Evolutionary conservation across 768 basidiomycete species (phyloP).

Genomic region (Lactarius hatsudake): DNA sequence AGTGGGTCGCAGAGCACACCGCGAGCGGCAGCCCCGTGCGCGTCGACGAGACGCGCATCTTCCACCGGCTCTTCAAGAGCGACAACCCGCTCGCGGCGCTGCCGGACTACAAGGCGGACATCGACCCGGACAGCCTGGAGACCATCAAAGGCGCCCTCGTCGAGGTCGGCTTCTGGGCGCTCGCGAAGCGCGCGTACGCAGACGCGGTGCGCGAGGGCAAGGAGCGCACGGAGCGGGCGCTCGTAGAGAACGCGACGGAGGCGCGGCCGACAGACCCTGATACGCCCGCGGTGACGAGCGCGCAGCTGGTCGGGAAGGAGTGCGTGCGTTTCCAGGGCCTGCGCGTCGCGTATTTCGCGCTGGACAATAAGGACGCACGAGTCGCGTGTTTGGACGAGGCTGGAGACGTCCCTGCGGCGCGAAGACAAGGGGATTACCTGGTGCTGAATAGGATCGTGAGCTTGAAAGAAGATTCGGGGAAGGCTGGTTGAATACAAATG

Average conservation of each 20-base stretch:
- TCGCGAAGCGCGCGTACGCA: constrained; percentile 64
- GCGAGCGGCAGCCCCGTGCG: constrained; percentile 76
- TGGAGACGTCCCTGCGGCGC: constrained; percentile 40
- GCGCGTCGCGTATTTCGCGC: constrained; percentile 90
- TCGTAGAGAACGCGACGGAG: constrained; percentile 42
- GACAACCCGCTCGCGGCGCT: constrained; percentile 72
- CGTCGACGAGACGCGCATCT: constrained; percentile 88
- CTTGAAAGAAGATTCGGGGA: constrained; percentile 92
- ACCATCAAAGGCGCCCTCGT: constrained; percentile 77
- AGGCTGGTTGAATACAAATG: constrained; percentile 44
- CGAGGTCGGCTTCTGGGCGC: constrained; percentile 84
- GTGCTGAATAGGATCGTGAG: constrained; percentile 91
- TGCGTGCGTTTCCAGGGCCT: constrained; percentile 96
- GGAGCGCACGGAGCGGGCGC: constrained; percentile 58
- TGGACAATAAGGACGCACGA: constrained; percentile 77
- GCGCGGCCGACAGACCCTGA: constrained; percentile 41
- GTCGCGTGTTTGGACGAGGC: constrained; percentile 61
- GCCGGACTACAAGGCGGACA: constrained; percentile 78
- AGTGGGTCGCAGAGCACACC: constrained; percentile 91
- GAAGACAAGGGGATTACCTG: constrained; percentile 70
- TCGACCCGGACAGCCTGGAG: constrained; percentile 80
- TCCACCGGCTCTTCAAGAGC: constrained; percentile 91
- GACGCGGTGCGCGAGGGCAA: constrained; percentile 67
- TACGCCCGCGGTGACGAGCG: constrained; percentile 71
- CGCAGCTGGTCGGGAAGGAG: constrained; percentile 85